phyloP scores from a whole-genome alignment of 176 grass and related monocot species.

The Carex kokanica region DNA sequence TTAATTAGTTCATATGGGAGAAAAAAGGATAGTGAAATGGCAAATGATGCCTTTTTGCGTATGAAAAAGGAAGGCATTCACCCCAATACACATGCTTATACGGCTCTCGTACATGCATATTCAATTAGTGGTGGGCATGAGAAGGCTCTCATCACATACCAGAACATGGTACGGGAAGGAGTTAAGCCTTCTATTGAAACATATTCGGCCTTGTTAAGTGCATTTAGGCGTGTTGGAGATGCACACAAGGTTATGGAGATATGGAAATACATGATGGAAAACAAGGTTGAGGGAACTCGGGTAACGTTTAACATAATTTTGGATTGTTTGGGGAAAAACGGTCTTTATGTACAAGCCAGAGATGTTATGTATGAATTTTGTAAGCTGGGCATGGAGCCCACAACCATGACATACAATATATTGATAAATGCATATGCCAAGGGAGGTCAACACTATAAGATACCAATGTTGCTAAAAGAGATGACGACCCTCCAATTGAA shows the following conservation, averaged over 20 bases:
- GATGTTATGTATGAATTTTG: slow-evolving; percentile 74
- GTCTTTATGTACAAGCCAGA: slow-evolving; percentile 71
- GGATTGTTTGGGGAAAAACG: slow-evolving; percentile 84
- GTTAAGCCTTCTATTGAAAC: slow-evolving; percentile 71
- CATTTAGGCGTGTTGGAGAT: slow-evolving; percentile 67
- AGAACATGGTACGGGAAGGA: slow-evolving; percentile 71
- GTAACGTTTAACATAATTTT: slow-evolving; percentile 70
- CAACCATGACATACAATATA: slow-evolving; percentile 84
- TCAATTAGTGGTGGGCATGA: slow-evolving; percentile 51
- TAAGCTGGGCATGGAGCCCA: slow-evolving; percentile 63
- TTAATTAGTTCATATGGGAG: slow-evolving; percentile 72
- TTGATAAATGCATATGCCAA: slow-evolving; percentile 93
- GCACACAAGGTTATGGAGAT: slow-evolving; percentile 58
- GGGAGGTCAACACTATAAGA: slow-evolving; percentile 84
- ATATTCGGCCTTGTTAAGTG: slow-evolving; percentile 58
- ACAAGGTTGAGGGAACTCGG: slow-evolving; percentile 54
- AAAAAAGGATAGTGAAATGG: slow-evolving; percentile 75
- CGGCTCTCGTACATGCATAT: slow-evolving; percentile 68
- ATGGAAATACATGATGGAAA: slow-evolving; percentile 79
- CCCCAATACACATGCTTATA: slow-evolving; percentile 61
- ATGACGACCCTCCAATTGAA: slow-evolving; percentile 59
- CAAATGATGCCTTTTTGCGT: slow-evolving; percentile 71
- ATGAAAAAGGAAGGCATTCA: slow-evolving; percentile 67
- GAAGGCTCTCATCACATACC: slow-evolving; percentile 50
- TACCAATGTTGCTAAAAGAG: slow-evolving; percentile 79